phyloP scores from a whole-genome alignment of 306 rosid species.

The Lagenaria siceraria region DNA sequence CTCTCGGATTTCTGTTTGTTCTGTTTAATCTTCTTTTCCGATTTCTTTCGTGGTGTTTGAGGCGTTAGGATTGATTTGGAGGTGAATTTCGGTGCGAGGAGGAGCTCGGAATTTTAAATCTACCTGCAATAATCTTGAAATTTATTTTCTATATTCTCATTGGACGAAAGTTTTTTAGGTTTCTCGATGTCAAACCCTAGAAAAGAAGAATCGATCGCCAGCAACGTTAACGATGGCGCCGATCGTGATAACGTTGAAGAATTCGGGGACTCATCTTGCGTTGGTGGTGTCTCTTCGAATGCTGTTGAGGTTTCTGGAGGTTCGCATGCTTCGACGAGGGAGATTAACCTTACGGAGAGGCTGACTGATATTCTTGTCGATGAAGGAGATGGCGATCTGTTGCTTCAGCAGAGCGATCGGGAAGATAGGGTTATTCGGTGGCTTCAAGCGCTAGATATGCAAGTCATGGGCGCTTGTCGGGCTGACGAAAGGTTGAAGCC shows the following conservation, averaged over 20 bases:
- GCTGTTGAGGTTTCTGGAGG: conserved; percentile 22
- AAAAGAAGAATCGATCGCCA: conserved; percentile 25
- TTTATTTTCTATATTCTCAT: background rate
- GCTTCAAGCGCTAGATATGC: conserved; percentile 90
- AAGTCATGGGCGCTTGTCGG: conserved; percentile 89
- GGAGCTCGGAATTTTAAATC: background rate
- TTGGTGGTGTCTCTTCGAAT: conserved; percentile 16
- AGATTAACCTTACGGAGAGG: conserved; percentile 58
- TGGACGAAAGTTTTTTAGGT: background rate
- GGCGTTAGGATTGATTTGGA: background rate
- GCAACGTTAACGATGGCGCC: conserved; percentile 11
- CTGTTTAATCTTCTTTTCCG: background rate
- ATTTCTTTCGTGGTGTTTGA: background rate
- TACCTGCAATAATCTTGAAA: background rate
- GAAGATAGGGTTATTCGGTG: conserved; percentile 62
- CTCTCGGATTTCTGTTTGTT: background rate
- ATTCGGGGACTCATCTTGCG: conserved; percentile 28
- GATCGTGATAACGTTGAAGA: conserved; percentile 30
- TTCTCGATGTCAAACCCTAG: conserved; percentile 40
- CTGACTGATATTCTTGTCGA: conserved; percentile 64
- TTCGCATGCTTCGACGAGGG: conserved; percentile 31
- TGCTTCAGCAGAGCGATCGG: conserved; percentile 59
- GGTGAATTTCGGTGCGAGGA: background rate
- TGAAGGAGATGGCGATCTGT: conserved; percentile 68
- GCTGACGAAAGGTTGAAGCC: conserved; percentile 86